phyloP scores from a whole-genome alignment of 2,329 filamentous ascomycete species.

The Paracamarosporium sp. region DNA sequence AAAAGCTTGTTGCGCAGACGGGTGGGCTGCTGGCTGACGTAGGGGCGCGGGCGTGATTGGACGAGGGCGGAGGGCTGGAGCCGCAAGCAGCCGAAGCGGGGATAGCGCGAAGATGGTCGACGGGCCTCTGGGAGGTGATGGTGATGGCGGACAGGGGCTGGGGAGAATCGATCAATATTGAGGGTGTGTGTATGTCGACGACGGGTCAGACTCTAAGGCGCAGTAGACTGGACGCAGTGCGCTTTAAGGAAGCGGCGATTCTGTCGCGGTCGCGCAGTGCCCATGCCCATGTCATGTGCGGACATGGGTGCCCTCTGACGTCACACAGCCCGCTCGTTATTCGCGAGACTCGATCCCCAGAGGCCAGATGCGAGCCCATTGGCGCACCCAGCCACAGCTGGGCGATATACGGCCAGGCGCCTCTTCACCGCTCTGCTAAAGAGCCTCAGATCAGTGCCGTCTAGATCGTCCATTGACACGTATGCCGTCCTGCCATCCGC shows the following conservation, averaged over 20 bases:
- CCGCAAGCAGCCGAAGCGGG: constrained; percentile 24
- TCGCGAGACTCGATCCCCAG: background rate
- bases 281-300: constrained; percentile 1
- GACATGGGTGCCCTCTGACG: background rate
- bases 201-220: background rate
- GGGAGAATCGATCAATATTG: constrained; percentile 4
- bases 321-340: background rate
- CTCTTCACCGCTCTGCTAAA: constrained; percentile 10
- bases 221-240: background rate
- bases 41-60: constrained; percentile 42
- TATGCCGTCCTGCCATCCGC: background rate
- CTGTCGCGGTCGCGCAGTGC: constrained; percentile 1
- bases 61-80: constrained; percentile 18
- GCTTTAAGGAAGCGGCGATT: constrained; percentile 7
- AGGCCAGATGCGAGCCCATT: background rate
- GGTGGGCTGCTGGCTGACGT: constrained; percentile 38
- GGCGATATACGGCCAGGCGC: background rate
- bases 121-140: constrained; percentile 3
- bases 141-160: constrained; percentile 4
- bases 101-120: constrained; percentile 30
- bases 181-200: background rate
- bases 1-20: constrained; percentile 28
- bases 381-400: too few species aligned
- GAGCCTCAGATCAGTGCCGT: constrained; percentile 11
- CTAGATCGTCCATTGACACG: constrained; percentile 5